These are phyloP conservation scores for Fusarium palustre DNA, from an alignment of 2,329 filamentous ascomycete genomes.

Conservation along the genomic window DNA sequence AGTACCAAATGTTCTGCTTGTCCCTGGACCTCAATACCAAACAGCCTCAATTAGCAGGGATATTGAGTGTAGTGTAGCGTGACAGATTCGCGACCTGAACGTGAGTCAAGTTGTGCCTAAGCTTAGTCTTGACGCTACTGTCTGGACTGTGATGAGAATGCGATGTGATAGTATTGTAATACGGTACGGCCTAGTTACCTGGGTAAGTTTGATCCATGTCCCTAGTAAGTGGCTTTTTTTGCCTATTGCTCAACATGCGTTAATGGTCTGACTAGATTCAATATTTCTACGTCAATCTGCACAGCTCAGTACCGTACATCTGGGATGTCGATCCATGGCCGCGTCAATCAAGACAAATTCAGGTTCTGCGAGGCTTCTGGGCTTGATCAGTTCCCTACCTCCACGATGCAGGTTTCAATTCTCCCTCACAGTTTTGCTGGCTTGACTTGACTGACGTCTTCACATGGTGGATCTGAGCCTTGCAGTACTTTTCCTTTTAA, in stretches of 20 bases:
- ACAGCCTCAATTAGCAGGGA: not conserved
- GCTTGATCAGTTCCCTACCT: slow-evolving; percentile 24
- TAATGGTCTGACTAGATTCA: slow-evolving; percentile 31
- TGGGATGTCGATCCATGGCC: slow-evolving; percentile 1
- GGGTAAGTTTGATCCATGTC: slow-evolving; percentile 6
- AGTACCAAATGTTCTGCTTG: not conserved
- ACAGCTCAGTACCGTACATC: not conserved
- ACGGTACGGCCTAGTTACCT: slow-evolving; percentile 1
- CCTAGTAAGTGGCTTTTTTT: slow-evolving; percentile 31
- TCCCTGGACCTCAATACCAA: slow-evolving; percentile 24
- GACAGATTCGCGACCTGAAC: slow-evolving; percentile 27
- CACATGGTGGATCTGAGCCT: slow-evolving; percentile 16
- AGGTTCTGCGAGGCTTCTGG: not conserved
- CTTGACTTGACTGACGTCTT: slow-evolving; percentile 35
- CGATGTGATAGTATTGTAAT: slow-evolving; percentile 10
- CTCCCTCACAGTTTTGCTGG: slow-evolving; percentile 31
- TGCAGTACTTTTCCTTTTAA: slow-evolving; percentile 31
- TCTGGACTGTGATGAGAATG: slow-evolving; percentile 2
- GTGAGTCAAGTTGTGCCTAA: slow-evolving; percentile 1
- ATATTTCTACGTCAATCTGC: slow-evolving; percentile 20
- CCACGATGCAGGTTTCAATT: slow-evolving; percentile 34
- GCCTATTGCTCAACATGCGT: slow-evolving; percentile 25
- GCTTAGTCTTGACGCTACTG: slow-evolving; percentile 28
- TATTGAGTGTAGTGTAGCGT: slow-evolving; percentile 6
- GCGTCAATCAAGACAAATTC: not conserved